Evolutionary conservation across 257 asterid genomes (phyloP), one percentile per base, ranked within the genome.

Genomic region (Scutellaria barbata): DNA sequence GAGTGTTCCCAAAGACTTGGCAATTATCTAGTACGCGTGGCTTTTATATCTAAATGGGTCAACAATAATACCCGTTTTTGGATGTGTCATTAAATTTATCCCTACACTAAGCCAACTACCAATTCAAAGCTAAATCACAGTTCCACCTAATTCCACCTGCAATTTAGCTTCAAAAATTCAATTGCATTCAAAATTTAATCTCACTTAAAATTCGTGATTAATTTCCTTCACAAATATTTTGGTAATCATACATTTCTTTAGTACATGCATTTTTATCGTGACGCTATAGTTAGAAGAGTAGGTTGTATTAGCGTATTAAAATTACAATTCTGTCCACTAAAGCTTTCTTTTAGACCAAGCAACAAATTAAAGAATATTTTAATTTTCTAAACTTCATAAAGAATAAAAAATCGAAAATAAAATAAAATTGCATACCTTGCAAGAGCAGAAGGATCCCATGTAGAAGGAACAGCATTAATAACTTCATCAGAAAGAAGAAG

Each of bases 361-460:
- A 39, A 17, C 48, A 60, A 7, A 33, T 37, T 8, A 14, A 14
- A 37, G 6, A 7, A 48, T 9, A 14, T 37, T 7, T 9, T 8
- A 3, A 1, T 59, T 2, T n/a, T 20, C 3, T 18, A 7, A 51
- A 14, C 6, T 14, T 53, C 35, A 53, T 10, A 11, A 45, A 10
- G 5, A 45, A 63, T 41, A 0, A 3, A 0, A 5, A n/a, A 10
- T 18, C n/a, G n/a, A 4, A 12, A 18, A 16, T 3, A 10, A 30
- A 47, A 1, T 6, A 37, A 7, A 43, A 10, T 20, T 6, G 55
- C 3, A 5, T 77, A 93, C 98, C 97, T 89, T 30, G 99, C 96
- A n/a, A 94, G 88, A 72, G 93, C 92, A 14, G 83, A 71, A 18
- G 99, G 97, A 76, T 94, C 99, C 99, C 99, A 94, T 8, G 83